Evolutionary conservation across 371 early-diverging fungal species (phyloP), one percentile per base, ranked within the genome.

Genomic region (Apophysomyces ossiformis): DNA sequence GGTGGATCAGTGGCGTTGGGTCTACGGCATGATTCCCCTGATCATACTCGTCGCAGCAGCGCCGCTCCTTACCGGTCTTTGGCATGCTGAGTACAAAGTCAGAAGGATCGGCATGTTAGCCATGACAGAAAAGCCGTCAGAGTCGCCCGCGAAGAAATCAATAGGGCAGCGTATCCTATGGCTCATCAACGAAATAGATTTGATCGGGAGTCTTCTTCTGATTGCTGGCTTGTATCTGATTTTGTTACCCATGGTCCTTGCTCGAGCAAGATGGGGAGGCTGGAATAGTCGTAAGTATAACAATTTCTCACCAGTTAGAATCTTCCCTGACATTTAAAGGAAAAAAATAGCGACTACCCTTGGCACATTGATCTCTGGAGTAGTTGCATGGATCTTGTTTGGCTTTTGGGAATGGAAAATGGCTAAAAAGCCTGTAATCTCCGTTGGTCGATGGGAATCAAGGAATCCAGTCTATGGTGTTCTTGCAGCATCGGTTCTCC

Each of bases 381-480:
- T 73, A 3, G 61, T 77, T 26, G 37, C 60, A 18, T 65, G 70
- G 46, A 56, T 64, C 21, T 63, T 81, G 4, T 73, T 85, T 59
- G 60, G 54, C 16, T 18, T 72, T 44, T 85, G 81, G 74, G 85
- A 85, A 66, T 37, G 57, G 60, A 80, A 77, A 57, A 63, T 60
- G 57, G 79, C 85, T 2, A 44, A 65, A 57, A 71, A 69, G n/a
- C 83, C 83, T 12, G 69, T 85, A 11, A 74, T 85, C 67, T 78
- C 85, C 21, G 64, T 81, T 50, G 67, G 66, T 8, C 77, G 73
- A 57, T 85, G 85, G 83, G 50, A 67, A 7, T 76, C 73, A 45
- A 65, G 69, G 41, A 83, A 83, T 7, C 79, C 75, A 35, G 43
- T 85, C 35, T 75, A 73, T 47, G 85, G 81, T 58, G 71, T 85